Conservation (phyloP, 805 yeast species). For the Isabelozyma rhagii region DNA sequence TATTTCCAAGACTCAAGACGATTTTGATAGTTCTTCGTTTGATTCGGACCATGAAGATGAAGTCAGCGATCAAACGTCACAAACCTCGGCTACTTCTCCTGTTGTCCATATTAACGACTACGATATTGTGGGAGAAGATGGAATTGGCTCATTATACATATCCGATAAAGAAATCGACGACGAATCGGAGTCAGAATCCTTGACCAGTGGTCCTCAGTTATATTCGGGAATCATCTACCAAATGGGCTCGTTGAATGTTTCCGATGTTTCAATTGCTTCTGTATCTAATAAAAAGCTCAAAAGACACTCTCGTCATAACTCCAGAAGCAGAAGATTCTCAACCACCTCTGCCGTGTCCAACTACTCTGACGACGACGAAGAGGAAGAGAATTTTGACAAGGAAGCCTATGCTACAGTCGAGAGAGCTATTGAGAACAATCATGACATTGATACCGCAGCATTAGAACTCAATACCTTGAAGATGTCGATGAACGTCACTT, state of each 20-base stretch:
- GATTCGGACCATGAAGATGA: slow-evolving; percentile 24
- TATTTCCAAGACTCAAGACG: slow-evolving; percentile 25
- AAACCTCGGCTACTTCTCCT: slow-evolving; percentile 5
- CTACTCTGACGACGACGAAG: slow-evolving; percentile 33
- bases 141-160: slow-evolving; percentile 48
- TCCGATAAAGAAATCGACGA: slow-evolving; percentile 40
- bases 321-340: slow-evolving; percentile 31
- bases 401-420: slow-evolving; percentile 95
- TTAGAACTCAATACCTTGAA: slow-evolving; percentile 90
- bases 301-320: slow-evolving; percentile 19
- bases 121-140: slow-evolving; percentile 46
- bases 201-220: slow-evolving; percentile 20
- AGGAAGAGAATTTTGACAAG: slow-evolving; percentile 72
- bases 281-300: slow-evolving; percentile 40
- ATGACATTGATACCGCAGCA: slow-evolving; percentile 88
- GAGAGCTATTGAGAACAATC: slow-evolving; percentile 88
- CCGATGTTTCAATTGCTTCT: slow-evolving; percentile 60
- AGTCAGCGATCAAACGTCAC: slow-evolving; percentile 16
- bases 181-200: slow-evolving; percentile 37
- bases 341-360: slow-evolving; percentile 33
- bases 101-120: slow-evolving; percentile 38
- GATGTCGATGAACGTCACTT: slow-evolving; percentile 96
- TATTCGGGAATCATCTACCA: slow-evolving; percentile 46
- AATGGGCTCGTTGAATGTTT: slow-evolving; percentile 45
- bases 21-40: slow-evolving; percentile 28